Conservation (phyloP, 768 basidiomycete species). For the Cyathus striatus region DNA sequence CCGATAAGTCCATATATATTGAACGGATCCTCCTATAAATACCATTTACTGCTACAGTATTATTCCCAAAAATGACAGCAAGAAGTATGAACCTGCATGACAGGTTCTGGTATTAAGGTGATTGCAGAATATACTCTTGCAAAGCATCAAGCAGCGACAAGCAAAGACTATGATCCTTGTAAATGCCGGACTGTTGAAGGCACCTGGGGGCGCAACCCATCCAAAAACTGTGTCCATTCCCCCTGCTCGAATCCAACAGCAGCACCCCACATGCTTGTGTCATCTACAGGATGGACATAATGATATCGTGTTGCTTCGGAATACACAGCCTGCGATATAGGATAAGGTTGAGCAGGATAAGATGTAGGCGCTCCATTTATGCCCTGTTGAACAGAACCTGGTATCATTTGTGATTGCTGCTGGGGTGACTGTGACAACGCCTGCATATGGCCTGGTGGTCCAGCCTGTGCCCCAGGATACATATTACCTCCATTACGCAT, state of each 20-base stretch:
- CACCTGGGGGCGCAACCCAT: slow-evolving; percentile 52
- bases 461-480: slow-evolving; percentile 12
- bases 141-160: slow-evolving; percentile 13
- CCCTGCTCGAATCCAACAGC: slow-evolving; percentile 70
- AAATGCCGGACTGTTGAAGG: slow-evolving; percentile 26
- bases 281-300: slow-evolving; percentile 53
- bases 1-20: slow-evolving; percentile 32
- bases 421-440: slow-evolving; percentile 21
- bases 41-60: slow-evolving; percentile 29
- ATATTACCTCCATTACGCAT: slow-evolving; percentile 17
- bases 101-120: background rate
- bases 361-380: background rate
- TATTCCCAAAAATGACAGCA: slow-evolving; percentile 12
- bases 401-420: slow-evolving; percentile 16
- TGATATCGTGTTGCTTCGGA: slow-evolving; percentile 34
- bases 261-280: slow-evolving; percentile 69
- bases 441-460: slow-evolving; percentile 10
- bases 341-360: slow-evolving; percentile 9
- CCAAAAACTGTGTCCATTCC: slow-evolving; percentile 65
- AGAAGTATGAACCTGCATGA: slow-evolving; percentile 7
- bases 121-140: background rate
- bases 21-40: slow-evolving; percentile 26
- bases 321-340: slow-evolving; percentile 23
- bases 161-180: slow-evolving; percentile 23
- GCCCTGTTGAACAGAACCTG: background rate